A percentile compares a stretch with the other conserved stretches of the same genome.
Evolutionary conservation across 106 monocot genomes (phyloP).

Genomic region (Apostasia ramifera): DNA sequence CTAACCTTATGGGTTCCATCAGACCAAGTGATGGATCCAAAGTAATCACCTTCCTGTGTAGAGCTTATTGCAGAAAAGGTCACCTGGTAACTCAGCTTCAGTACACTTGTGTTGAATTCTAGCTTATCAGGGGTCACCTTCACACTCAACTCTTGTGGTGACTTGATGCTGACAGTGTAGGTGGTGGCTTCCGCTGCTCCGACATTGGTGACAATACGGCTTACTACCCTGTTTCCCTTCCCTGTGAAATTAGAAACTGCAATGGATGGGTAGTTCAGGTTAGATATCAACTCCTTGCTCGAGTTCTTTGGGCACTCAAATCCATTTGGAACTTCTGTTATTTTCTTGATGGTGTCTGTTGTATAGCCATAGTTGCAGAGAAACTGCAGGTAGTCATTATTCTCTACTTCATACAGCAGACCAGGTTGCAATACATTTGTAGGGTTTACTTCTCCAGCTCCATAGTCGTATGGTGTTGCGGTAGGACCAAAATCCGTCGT

Average conservation of each 20-base stretch:
- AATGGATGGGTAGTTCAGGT: constrained; percentile 83
- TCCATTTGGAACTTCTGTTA: constrained; percentile 29
- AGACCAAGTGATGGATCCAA: constrained; percentile 65
- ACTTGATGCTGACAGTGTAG: constrained; percentile 38
- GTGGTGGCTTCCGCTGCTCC: constrained; percentile 38
- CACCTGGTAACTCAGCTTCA: constrained; percentile 54
- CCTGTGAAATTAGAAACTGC: constrained; percentile 25
- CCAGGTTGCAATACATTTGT: constrained; percentile 42
- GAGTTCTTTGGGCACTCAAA: constrained; percentile 55
- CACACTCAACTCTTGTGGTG: constrained; percentile 52
- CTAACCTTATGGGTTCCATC: constrained; percentile 58
- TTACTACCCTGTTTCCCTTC: constrained; percentile 25
- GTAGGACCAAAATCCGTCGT: constrained; percentile 34
- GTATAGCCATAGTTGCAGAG: constrained; percentile 79
- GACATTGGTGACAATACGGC: constrained; percentile 49
- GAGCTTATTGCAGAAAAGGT: constrained; percentile 33
- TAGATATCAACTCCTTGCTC: constrained; percentile 51
- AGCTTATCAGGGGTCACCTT: constrained; percentile 57
- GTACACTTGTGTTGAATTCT: constrained; percentile 37
- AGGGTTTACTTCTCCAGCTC: constrained; percentile 72
- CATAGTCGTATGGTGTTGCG: constrained; percentile 64
- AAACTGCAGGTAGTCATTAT: constrained; percentile 52
- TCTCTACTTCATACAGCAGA: constrained; percentile 48
- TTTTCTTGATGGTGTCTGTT: constrained; percentile 35
- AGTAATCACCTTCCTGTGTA: constrained; percentile 27